phyloP scores from a whole-genome alignment of 2,329 filamentous ascomycete genomes.

The Aureobasidium sp. region DNA sequence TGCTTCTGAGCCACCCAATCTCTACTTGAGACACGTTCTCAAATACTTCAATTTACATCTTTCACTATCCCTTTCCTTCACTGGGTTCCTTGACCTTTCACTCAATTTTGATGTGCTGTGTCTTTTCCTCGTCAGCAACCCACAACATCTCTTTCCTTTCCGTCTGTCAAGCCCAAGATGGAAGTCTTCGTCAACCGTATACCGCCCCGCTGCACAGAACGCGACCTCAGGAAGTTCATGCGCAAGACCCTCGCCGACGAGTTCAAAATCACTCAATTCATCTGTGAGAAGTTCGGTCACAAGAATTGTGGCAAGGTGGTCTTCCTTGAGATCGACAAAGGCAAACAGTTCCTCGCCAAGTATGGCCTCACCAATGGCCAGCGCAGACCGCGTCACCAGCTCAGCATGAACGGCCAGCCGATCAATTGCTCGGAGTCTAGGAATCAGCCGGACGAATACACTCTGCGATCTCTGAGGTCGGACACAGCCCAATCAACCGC shows the following conservation, averaged over 20 bases:
- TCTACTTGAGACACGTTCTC: too few relatives aligned
- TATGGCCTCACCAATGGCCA: slow-evolving; percentile 26
- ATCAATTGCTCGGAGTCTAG: slow-evolving; percentile 23
- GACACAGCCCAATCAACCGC: slow-evolving; percentile 19
- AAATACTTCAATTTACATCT: too few relatives aligned
- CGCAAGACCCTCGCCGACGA: slow-evolving; percentile 30
- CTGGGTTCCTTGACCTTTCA: too few relatives aligned
- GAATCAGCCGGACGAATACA: slow-evolving; percentile 21
- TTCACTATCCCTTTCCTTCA: too few relatives aligned
- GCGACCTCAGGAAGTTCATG: slow-evolving; percentile 37
- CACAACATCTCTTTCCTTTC: neutral
- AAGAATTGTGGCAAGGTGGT: slow-evolving; percentile 42
- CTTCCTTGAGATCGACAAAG: slow-evolving; percentile 36
- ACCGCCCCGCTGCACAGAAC: slow-evolving; percentile 35
- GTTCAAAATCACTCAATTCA: slow-evolving; percentile 37
- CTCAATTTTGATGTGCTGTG: neutral
- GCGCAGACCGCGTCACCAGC: slow-evolving; percentile 14
- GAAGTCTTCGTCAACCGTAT: slow-evolving; percentile 43
- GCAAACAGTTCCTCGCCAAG: slow-evolving; percentile 36
- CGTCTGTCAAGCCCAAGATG: slow-evolving; percentile 29
- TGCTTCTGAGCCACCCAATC: neutral
- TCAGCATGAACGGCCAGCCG: slow-evolving; percentile 8
- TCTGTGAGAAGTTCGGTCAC: slow-evolving; percentile 38
- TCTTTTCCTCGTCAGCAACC: neutral
- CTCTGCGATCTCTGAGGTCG: slow-evolving; percentile 23